A percentile compares a stretch with the other conserved stretches of the same genome.
Conservation (phyloP, 805 yeast species). For the Lachancea cidri region DNA sequence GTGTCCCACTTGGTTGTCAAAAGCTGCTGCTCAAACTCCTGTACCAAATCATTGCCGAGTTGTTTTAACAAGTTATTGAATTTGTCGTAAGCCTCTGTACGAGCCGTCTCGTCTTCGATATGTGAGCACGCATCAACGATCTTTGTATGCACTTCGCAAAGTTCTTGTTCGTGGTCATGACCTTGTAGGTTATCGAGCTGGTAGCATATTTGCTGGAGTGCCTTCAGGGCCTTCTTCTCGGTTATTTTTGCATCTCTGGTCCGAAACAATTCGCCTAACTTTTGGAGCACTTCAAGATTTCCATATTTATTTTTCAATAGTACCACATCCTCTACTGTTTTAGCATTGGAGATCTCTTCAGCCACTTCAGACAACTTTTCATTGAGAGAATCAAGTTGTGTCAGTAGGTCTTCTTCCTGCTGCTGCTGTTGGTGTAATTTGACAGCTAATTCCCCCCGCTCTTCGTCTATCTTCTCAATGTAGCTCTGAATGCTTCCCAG, state of each 20-base stretch:
- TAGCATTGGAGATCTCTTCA: slow-evolving; percentile 10
- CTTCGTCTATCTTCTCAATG: slow-evolving; percentile 22
- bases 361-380: slow-evolving; percentile 8
- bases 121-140: not conserved
- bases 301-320: slow-evolving; percentile 23
- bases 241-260: slow-evolving; percentile 7
- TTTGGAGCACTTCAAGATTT: slow-evolving; percentile 8
- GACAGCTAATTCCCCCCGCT: slow-evolving; percentile 20
- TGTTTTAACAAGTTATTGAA: not conserved
- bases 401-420: slow-evolving; percentile 16
- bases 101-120: not conserved
- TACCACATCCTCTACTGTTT: slow-evolving; percentile 11
- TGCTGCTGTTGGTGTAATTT: slow-evolving; percentile 13
- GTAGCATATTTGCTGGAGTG: slow-evolving; percentile 11
- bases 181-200: slow-evolving; percentile 9
- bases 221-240: slow-evolving; percentile 15
- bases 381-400: slow-evolving; percentile 14
- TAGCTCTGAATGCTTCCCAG: slow-evolving; percentile 22
- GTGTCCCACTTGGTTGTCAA: slow-evolving; percentile 32
- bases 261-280: slow-evolving; percentile 2
- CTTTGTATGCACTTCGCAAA: slow-evolving; percentile 1
- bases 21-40: slow-evolving; percentile 15
- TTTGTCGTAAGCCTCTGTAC: not conserved
- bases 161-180: not conserved
- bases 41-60: slow-evolving; percentile 10